Conservation (phyloP, 306 rosid genomes). For the Herpetospermum pedunculosum region DNA sequence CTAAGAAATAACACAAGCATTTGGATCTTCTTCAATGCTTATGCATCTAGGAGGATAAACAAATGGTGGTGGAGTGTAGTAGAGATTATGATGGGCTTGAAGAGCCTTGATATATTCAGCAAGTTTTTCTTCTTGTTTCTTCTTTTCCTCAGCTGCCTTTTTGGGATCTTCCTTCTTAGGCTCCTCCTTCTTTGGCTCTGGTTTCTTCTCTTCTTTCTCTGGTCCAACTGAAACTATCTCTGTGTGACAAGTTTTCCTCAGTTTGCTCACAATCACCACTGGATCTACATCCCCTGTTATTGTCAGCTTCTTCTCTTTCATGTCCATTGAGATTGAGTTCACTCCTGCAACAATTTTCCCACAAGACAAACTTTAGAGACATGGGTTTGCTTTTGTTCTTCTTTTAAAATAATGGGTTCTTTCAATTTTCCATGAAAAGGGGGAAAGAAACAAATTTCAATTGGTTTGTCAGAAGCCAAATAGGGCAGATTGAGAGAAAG, state of each 20-base stretch:
- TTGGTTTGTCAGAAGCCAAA: neutral
- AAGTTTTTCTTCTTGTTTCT: neutral
- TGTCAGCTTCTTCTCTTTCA: conserved; percentile 7
- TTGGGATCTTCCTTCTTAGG: conserved; percentile 6
- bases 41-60: neutral
- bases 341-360: neutral
- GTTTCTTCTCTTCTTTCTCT: conserved; percentile 8
- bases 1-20: conserved; percentile 7
- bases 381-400: neutral
- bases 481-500: neutral
- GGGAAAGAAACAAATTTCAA: neutral
- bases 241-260: neutral
- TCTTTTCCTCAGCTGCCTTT: neutral
- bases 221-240: conserved; percentile 5
- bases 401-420: neutral
- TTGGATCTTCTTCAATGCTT: conserved; percentile 10
- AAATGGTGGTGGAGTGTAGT: neutral
- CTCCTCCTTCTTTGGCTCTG: neutral
- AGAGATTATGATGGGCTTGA: neutral
- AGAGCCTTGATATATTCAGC: neutral
- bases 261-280: neutral
- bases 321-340: conserved; percentile 8
- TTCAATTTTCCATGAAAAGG: neutral
- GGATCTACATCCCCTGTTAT: conserved; percentile 8
- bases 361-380: neutral